phyloP scores from a whole-genome alignment of 2,329 filamentous ascomycete species.

The Neurospora sp. region DNA sequence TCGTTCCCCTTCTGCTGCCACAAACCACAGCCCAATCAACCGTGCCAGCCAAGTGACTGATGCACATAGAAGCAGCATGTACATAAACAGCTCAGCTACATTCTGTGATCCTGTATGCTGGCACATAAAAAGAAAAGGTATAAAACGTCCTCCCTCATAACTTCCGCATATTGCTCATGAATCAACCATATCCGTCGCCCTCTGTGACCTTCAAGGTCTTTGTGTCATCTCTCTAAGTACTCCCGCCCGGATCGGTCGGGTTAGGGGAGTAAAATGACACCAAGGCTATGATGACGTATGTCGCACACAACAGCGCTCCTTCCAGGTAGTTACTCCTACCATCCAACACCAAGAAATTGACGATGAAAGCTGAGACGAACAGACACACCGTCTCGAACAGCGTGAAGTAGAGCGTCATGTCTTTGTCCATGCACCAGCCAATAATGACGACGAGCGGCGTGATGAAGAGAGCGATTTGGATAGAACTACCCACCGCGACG shows the following conservation, averaged over 20 bases:
- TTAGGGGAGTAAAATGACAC: conserved; percentile 58
- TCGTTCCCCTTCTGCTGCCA: neutral
- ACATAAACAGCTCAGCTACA: neutral
- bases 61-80: neutral
- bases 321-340: conserved; percentile 82
- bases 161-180: neutral
- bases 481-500: conserved; percentile 59
- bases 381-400: conserved; percentile 82
- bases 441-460: conserved; percentile 61
- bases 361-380: conserved; percentile 75
- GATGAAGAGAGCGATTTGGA: conserved; percentile 63
- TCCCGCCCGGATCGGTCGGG: conserved; percentile 21
- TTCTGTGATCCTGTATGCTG: neutral
- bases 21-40: neutral
- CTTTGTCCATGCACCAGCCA: conserved; percentile 56
- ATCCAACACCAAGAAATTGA: conserved; percentile 80
- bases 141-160: neutral
- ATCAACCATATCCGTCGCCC: neutral
- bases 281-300: conserved; percentile 58
- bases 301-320: conserved; percentile 57
- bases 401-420: conserved; percentile 78
- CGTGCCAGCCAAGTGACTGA: neutral
- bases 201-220: neutral
- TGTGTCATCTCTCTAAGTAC: conserved; percentile 1
- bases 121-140: neutral